Conservation (phyloP, 495 filamentous ascomycete species). For the Xylaria castorea region DNA sequence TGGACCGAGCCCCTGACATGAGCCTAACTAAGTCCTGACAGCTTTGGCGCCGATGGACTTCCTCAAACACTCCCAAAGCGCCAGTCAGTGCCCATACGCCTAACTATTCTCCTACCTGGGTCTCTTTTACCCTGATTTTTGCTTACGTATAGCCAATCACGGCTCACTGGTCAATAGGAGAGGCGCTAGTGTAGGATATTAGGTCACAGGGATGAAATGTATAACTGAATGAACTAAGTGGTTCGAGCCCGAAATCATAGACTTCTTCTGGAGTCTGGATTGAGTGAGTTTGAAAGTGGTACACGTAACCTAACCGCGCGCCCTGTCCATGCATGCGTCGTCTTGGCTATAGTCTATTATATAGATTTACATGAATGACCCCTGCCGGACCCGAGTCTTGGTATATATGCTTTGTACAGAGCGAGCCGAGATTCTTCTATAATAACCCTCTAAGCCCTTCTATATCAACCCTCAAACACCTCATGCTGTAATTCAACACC, state of each 20-base stretch:
- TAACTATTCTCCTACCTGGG: background rate
- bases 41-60: background rate
- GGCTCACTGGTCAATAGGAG: background rate
- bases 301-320: background rate
- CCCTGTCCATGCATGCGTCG: background rate
- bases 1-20: background rate
- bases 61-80: background rate
- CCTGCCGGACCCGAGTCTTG: conserved; percentile 8
- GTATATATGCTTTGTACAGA: conserved; percentile 11
- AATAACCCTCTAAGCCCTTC: conserved; percentile 1
- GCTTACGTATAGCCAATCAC: background rate
- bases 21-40: background rate
- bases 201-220: background rate
- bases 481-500: conserved; percentile 88
- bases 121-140: background rate
- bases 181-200: background rate
- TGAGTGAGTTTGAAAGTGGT: background rate
- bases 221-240: background rate
- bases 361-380: conserved; percentile 12
- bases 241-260: background rate
- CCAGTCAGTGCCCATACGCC: too few species aligned
- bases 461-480: conserved; percentile 78
- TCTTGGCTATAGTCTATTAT: conserved; percentile 2
- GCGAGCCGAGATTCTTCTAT: conserved; percentile 28
- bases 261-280: background rate